Conservation (phyloP, 2,329 filamentous ascomycete species). For the Clonostachys rhizophaga region DNA sequence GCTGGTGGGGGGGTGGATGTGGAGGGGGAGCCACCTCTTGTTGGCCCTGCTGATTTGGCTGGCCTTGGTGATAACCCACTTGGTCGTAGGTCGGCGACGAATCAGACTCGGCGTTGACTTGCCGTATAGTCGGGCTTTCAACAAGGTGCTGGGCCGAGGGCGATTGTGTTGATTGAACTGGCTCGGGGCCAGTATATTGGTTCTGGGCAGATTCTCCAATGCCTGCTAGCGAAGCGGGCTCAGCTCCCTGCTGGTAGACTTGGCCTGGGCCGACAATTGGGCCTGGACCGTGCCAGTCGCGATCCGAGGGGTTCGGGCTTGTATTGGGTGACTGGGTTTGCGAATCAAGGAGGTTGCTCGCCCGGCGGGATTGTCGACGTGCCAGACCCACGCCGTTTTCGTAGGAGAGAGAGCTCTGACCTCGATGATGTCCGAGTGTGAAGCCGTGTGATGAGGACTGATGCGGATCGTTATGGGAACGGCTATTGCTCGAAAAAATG, state of each 20-base stretch:
- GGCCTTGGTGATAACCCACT: constrained; percentile 22
- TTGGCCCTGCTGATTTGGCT: constrained; percentile 11
- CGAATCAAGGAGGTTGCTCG: constrained; percentile 30
- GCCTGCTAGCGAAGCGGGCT: constrained; percentile 39
- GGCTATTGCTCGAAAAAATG: constrained; percentile 39
- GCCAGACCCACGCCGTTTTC: constrained; percentile 42
- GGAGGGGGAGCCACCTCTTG: neutral
- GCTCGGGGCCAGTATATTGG: constrained; percentile 25
- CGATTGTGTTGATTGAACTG: constrained; percentile 30
- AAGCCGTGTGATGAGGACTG: constrained; percentile 2
- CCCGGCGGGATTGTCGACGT: constrained; percentile 53
- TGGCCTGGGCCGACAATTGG: constrained; percentile 1
- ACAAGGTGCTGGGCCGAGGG: neutral
- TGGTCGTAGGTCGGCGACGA: constrained; percentile 39
- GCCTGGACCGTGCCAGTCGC: constrained; percentile 10
- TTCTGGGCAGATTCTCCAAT: constrained; percentile 33
- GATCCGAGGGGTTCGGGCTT: constrained; percentile 8
- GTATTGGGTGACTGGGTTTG: constrained; percentile 8
- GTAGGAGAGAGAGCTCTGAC: constrained; percentile 28
- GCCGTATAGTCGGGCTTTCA: constrained; percentile 37
- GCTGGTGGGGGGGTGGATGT: constrained; percentile 15
- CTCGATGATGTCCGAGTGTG: constrained; percentile 8
- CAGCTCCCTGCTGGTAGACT: constrained; percentile 16
- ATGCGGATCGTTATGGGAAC: constrained; percentile 16
- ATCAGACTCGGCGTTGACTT: constrained; percentile 39